phyloP scores from a whole-genome alignment of 139 green algal species.

The Chlamydomonas schloesseri region DNA sequence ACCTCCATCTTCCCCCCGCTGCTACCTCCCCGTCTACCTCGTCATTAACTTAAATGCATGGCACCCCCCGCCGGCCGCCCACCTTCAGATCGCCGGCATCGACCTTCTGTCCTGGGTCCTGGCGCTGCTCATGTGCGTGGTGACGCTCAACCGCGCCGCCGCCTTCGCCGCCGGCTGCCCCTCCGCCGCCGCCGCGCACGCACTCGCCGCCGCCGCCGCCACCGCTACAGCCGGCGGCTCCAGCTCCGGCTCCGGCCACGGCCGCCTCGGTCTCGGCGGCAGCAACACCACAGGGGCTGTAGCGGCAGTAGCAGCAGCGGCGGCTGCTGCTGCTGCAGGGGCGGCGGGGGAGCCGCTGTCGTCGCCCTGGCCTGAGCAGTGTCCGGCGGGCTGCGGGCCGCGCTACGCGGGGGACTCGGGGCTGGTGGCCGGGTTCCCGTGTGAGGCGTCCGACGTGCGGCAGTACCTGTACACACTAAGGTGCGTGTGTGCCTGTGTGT shows the following conservation, averaged over 20 bases:
- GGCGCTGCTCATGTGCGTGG: not conserved
- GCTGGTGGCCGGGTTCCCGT: not conserved
- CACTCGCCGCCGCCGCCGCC: not conserved
- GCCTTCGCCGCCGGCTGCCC: not conserved
- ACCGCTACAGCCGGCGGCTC: no score
- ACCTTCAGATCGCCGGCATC: not conserved
- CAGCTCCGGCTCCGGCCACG: no score
- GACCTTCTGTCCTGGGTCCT: not conserved
- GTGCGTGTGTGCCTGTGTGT: not conserved
- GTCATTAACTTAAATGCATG: no score
- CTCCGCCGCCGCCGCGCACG: not conserved
- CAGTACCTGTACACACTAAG: constrained; percentile 28
- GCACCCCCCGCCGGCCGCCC: no score
- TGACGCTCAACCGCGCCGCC: not conserved
- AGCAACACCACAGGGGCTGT: no score
- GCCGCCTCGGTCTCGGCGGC: no score
- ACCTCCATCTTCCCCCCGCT: no score
- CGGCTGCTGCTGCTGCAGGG: no score
- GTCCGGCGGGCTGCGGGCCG: not conserved
- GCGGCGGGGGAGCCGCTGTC: no score
- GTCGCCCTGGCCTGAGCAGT: no score
- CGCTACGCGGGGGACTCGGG: not conserved
- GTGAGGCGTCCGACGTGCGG: not conserved
- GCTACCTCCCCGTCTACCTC: no score
- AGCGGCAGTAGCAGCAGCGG: no score